These are phyloP conservation scores for Melanomma pulvis-pyrius DNA, from an alignment of 495 filamentous ascomycete genomes.

Conservation along the genomic window DNA sequence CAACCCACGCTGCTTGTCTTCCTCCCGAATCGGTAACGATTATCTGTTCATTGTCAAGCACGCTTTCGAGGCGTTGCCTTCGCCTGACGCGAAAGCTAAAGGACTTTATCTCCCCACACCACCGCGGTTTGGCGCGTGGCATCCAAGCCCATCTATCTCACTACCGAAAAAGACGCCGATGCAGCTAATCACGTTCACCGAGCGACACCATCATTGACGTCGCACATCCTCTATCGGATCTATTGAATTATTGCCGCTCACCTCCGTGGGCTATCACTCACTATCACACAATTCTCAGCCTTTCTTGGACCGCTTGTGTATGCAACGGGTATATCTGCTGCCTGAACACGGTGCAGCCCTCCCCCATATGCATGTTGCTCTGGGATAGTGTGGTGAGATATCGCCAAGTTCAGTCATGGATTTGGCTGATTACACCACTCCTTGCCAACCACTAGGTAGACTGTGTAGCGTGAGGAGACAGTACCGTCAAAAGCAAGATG, in stretches of 20 bases:
- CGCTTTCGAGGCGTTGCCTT: neutral
- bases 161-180: constrained; percentile 13
- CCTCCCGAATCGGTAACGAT: constrained; percentile 25
- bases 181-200: constrained; percentile 16
- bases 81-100: constrained; percentile 13
- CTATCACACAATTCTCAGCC: constrained; percentile 12
- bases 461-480: neutral
- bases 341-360: neutral
- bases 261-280: constrained; percentile 1
- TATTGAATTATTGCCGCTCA: neutral
- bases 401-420: neutral
- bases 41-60: constrained; percentile 9
- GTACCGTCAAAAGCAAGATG: constrained; percentile 28
- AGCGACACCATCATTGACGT: constrained; percentile 22
- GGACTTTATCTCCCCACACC: neutral
- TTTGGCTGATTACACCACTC: neutral
- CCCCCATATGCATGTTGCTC: neutral
- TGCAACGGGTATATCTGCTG: constrained; percentile 10
- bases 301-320: constrained; percentile 2
- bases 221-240: constrained; percentile 1
- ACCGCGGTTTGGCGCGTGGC: neutral
- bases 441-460: neutral
- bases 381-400: neutral
- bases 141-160: neutral
- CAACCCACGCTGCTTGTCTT: constrained; percentile 16